Percentiles rank a stretch among this genome's conserved stretches.
Conservation (phyloP, 1,284 basidiomycete species). For the Pseudozyma tsukubaensis region DNA sequence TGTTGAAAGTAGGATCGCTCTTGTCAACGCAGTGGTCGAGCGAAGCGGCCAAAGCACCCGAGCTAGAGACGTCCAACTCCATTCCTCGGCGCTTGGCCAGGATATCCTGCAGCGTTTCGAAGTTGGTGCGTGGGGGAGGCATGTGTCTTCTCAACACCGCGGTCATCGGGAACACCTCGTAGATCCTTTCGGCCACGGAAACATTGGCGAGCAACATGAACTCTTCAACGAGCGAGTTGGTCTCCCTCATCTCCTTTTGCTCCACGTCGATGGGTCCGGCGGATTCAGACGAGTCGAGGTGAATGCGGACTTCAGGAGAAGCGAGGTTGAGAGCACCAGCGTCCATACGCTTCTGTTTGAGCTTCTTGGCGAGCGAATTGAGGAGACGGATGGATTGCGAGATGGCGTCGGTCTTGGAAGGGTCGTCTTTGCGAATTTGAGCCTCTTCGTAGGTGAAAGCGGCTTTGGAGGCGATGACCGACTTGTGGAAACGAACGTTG, state of each 20-base stretch:
- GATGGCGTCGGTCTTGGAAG: conserved; percentile 81
- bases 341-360: conserved; percentile 87
- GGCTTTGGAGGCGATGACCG: conserved; percentile 94
- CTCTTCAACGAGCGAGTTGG: conserved; percentile 96
- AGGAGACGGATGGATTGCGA: conserved; percentile 89
- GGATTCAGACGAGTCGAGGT: conserved; percentile 89
- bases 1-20: conserved; percentile 82
- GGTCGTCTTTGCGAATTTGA: conserved; percentile 91
- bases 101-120: conserved; percentile 95
- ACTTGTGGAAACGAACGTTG: conserved; percentile 91
- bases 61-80: conserved; percentile 89
- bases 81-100: conserved; percentile 86
- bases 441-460: conserved; percentile 99
- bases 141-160: conserved; percentile 93
- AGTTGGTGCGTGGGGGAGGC: conserved; percentile 91
- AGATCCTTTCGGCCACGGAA: conserved; percentile 89
- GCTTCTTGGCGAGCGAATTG: conserved; percentile 85
- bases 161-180: conserved; percentile 94
- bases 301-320: conserved; percentile 95
- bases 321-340: conserved; percentile 96
- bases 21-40: conserved; percentile 85
- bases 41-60: conserved; percentile 87
- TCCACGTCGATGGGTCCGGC: conserved; percentile 97
- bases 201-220: conserved; percentile 99
- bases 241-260: conserved; percentile 91